Base-by-base conservation (phyloP, 2,329 filamentous ascomycete genomes). In the Chrysoporthe puriensis region DNA sequence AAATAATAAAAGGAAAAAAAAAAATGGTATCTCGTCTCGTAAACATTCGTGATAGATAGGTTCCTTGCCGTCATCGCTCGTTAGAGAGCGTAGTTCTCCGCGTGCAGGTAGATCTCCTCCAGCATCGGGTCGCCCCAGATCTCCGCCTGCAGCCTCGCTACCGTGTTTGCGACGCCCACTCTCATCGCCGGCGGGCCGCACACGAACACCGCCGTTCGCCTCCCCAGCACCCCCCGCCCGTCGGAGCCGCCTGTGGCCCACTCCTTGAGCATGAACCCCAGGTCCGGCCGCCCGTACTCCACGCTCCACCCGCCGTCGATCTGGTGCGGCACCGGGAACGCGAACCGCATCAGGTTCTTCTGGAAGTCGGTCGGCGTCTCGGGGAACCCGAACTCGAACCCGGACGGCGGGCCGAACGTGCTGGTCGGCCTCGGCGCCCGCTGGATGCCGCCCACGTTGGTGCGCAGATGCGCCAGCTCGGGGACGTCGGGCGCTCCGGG, bases 91-190 rank as follows among this genome's bases (percentile, higher is more conserved):
- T 97, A 97, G 78, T 97, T 97, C 83, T 98, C 95, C 3, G 94
- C 92, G 81, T 97, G 95, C 77, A 97, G 79, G 77, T 94, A 97
- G 65, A 98, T 91, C 85, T 97, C 95, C 76, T 97, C 94, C 59
- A 91, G 86, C 73, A 86, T 85, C 44, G 90, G 87, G 73, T 93
- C 90, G 6, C 86, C 89, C 91, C 93, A 94, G 62, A 98, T 94
- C 78, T 90, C 88, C 36, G 87, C 87, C 83, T 98, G 95, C 74
- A 97, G 80, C 67, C 86, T 82, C 2, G 95, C 95, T 34, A 97
- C 93, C 0, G 92, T 91, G 72, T 88, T 92, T n/a, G 92, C 90
- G 18, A 97, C 94, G 72, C 94, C 93, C 14, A 94, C 88, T 71
- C 95, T 84, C 94, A 97, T 96, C 67, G 88, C 84, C 1, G 93